Conservation (phyloP, 371 early-diverging fungal genomes). For the Zychaea mexicana region DNA sequence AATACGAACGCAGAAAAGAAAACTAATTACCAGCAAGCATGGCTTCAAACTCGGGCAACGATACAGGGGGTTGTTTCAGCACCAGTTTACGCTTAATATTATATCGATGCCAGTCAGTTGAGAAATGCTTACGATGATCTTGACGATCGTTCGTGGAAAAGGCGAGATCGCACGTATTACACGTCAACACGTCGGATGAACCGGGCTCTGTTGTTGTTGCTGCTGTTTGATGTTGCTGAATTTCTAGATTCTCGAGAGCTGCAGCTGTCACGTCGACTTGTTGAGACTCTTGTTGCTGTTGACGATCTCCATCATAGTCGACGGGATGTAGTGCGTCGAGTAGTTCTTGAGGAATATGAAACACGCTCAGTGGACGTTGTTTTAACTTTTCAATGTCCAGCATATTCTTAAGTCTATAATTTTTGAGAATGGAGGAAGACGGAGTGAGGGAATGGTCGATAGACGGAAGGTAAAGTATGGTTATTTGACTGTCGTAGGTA, state of each 20-base stretch:
- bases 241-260: slow-evolving; percentile 1
- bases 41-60: slow-evolving; percentile 77
- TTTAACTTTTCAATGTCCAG: slow-evolving; percentile 2
- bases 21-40: slow-evolving; percentile 70
- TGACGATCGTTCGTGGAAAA: slow-evolving; percentile 74
- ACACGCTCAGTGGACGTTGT: slow-evolving; percentile 15
- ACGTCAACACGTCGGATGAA: slow-evolving; percentile 40
- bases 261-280: neutral
- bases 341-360: slow-evolving; percentile 32
- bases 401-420: too few relatives aligned
- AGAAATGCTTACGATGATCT: slow-evolving; percentile 88
- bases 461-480: too few relatives aligned
- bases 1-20: too few relatives aligned
- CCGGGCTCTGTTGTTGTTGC: neutral
- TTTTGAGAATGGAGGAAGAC: too few relatives aligned
- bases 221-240: neutral
- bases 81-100: slow-evolving; percentile 94
- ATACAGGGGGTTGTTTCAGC: slow-evolving; percentile 74
- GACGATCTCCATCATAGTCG: slow-evolving; percentile 18
- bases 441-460: too few relatives aligned
- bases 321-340: slow-evolving; percentile 21
- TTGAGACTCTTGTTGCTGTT: neutral
- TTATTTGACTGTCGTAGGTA: too few relatives aligned
- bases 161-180: slow-evolving; percentile 85
- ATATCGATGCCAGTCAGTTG: slow-evolving; percentile 93